Base-by-base conservation (phyloP, 352 stramenopile species). In the Phytophthora pini region DNA sequence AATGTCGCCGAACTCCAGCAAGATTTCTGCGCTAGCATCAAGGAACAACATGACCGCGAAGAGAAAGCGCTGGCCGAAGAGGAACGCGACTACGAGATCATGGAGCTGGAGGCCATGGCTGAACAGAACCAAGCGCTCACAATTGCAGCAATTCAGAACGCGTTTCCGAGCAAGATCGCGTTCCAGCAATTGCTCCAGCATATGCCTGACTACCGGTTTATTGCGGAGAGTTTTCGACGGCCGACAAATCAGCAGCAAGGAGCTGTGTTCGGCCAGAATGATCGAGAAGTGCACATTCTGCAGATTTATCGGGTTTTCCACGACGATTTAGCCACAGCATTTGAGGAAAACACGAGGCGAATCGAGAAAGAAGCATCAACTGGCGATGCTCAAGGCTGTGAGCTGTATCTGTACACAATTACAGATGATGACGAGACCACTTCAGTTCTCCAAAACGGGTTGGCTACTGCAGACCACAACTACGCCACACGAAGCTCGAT, bases 281-380 rank as follows among this genome's bases (percentile, higher is more conserved):
- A 55, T 4, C 41, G 60, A 4, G 44, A 48, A 29, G 58, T 77
- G 0, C 45, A 62, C 9, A 49, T 90, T 9, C 49, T 90, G 24
- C 68, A 86, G 55, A 76, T 84, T 17, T 75, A 87, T 48, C 72
- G 81, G 4, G 81, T 77, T 36, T 83, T 78, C 43, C 71, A 88
- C 22, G 57, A 74, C 0, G 67, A 77, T 10, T 43, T 86, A 24
- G 53, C 56, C 22, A 9, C 31, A 20, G 32, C 17, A 3, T 90
- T 83, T 59, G 73, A 80, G 22, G 44, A 48, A 17, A 44, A 20
- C 27, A 24, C 41, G 1, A 44, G 34, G 8, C 24, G 24, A 64
- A 36, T 61, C 22, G 59, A 59, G 50, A 45, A 31, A 12, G 29
- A 52, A 40, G 17, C 5, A 29, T 46, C 34, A 13, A 29, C 27